Percentiles rank a stretch among this genome's conserved stretches.
These are phyloP conservation scores for Cokeromyces recurvatus DNA, from an alignment of 371 early-diverging fungal species.

Conservation along the genomic window DNA sequence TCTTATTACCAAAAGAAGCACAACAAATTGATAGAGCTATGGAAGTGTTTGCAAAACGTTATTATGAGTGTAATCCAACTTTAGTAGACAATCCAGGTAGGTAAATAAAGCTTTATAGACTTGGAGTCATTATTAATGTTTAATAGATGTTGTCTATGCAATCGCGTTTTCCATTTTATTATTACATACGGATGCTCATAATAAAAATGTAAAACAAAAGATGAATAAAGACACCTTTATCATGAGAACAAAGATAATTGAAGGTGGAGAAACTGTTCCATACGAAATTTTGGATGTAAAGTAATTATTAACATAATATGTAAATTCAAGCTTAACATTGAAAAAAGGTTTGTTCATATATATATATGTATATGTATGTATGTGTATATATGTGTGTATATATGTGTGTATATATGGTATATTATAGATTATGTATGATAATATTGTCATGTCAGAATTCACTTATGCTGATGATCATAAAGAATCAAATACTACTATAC, in stretches of 20 bases:
- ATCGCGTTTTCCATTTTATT: slow-evolving; percentile 83
- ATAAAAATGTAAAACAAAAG: slow-evolving; percentile 78
- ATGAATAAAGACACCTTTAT: slow-evolving; percentile 86
- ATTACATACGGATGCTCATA: slow-evolving; percentile 92
- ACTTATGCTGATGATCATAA: slow-evolving; percentile 52
- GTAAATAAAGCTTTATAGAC: background rate
- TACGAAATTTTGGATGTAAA: slow-evolving; percentile 68
- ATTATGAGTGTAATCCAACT: slow-evolving; percentile 69
- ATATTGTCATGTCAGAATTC: slow-evolving; percentile 53
- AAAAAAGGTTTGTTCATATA: too few species aligned
- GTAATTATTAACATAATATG: too few species aligned
- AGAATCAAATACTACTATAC: slow-evolving; percentile 16
- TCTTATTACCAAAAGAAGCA: slow-evolving; percentile 82
- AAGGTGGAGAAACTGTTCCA: slow-evolving; percentile 63
- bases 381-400: too few species aligned
- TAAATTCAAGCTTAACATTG: too few species aligned
- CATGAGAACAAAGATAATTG: slow-evolving; percentile 61
- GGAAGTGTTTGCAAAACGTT: slow-evolving; percentile 76
- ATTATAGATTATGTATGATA: slow-evolving; percentile 72
- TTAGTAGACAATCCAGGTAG: slow-evolving; percentile 61
- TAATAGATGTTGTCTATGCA: slow-evolving; percentile 68
- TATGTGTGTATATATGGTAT: too few species aligned
- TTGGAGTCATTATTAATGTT: background rate
- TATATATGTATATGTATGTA: too few species aligned
- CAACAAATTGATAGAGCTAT: slow-evolving; percentile 91